Percentiles rank a stretch among this genome's conserved stretches.
phyloP scores from a whole-genome alignment of 1,284 basidiomycete species.

The Moniliophthora roreri region DNA sequence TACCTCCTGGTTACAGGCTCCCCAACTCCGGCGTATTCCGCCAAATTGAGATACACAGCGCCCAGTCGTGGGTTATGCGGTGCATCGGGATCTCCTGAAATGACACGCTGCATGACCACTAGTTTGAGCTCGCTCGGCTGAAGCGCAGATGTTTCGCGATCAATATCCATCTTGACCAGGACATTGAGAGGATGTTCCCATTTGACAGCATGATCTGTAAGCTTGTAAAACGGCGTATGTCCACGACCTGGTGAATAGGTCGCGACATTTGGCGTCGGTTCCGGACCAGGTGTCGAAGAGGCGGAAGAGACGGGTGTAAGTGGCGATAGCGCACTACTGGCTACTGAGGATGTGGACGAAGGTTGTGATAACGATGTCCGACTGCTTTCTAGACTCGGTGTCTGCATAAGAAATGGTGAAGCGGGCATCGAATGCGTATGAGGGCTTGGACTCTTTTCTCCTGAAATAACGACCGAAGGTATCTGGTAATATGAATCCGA shows the following conservation, averaged over 20 bases:
- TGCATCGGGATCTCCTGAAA: slow-evolving; percentile 49
- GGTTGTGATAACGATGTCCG: neutral
- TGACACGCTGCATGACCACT: slow-evolving; percentile 63
- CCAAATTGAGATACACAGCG: slow-evolving; percentile 66
- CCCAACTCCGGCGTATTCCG: slow-evolving; percentile 66
- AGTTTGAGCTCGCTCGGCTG: slow-evolving; percentile 63
- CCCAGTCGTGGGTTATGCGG: slow-evolving; percentile 63
- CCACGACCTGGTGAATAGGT: slow-evolving; percentile 44
- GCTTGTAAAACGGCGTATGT: slow-evolving; percentile 51
- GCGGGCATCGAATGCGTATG: slow-evolving; percentile 17
- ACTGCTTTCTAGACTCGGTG: slow-evolving; percentile 1
- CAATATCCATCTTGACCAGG: slow-evolving; percentile 62
- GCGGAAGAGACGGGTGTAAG: slow-evolving; percentile 11
- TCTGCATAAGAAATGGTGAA: slow-evolving; percentile 14
- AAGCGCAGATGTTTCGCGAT: slow-evolving; percentile 51
- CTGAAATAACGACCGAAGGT: slow-evolving; percentile 35
- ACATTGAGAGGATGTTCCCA: slow-evolving; percentile 60
- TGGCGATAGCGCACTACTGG: slow-evolving; percentile 3
- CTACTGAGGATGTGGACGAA: slow-evolving; percentile 14
- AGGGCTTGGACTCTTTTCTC: slow-evolving; percentile 1
- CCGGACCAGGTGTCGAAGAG: slow-evolving; percentile 13
- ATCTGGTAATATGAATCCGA: slow-evolving; percentile 25
- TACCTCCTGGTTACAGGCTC: slow-evolving; percentile 69
- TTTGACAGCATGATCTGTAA: slow-evolving; percentile 59
- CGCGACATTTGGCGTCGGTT: slow-evolving; percentile 21